Conservation (phyloP, 2,329 filamentous ascomycete genomes). For the Dichotomopilus funicola region DNA sequence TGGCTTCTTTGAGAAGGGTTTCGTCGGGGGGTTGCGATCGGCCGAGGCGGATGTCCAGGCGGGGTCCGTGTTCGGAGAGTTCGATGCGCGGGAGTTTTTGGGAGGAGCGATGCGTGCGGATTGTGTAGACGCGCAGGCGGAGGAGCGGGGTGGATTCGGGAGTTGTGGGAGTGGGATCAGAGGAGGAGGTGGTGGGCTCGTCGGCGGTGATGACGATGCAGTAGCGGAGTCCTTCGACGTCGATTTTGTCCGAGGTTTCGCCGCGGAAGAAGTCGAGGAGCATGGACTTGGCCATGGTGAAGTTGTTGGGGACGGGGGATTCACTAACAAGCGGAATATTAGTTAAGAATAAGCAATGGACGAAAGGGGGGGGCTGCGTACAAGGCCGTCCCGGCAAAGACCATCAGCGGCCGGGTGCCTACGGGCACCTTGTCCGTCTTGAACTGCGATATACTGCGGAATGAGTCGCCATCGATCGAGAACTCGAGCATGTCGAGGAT, state of each 20-base stretch:
- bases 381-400: slow-evolving; percentile 85
- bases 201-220: slow-evolving; percentile 75
- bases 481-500: slow-evolving; percentile 94
- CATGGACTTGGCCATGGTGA: slow-evolving; percentile 79
- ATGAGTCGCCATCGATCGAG: slow-evolving; percentile 68
- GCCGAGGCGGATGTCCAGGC: slow-evolving; percentile 86
- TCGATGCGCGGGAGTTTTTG: slow-evolving; percentile 86
- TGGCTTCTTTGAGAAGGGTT: slow-evolving; percentile 76
- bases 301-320: slow-evolving; percentile 69
- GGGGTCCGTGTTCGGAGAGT: slow-evolving; percentile 89
- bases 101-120: slow-evolving; percentile 78
- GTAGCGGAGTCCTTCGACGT: slow-evolving; percentile 93
- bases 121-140: slow-evolving; percentile 73
- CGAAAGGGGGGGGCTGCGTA: slow-evolving; percentile 3
- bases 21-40: slow-evolving; percentile 72
- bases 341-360: background rate
- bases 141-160: slow-evolving; percentile 45
- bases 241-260: slow-evolving; percentile 69
- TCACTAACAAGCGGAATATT: slow-evolving; percentile 39
- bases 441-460: slow-evolving; percentile 66
- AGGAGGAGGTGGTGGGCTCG: slow-evolving; percentile 41
- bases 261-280: slow-evolving; percentile 89
- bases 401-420: slow-evolving; percentile 79
- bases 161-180: slow-evolving; percentile 20
- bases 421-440: slow-evolving; percentile 69